Base-by-base conservation (phyloP, 441 rosid genomes). In the Gossypium lobatum region DNA sequence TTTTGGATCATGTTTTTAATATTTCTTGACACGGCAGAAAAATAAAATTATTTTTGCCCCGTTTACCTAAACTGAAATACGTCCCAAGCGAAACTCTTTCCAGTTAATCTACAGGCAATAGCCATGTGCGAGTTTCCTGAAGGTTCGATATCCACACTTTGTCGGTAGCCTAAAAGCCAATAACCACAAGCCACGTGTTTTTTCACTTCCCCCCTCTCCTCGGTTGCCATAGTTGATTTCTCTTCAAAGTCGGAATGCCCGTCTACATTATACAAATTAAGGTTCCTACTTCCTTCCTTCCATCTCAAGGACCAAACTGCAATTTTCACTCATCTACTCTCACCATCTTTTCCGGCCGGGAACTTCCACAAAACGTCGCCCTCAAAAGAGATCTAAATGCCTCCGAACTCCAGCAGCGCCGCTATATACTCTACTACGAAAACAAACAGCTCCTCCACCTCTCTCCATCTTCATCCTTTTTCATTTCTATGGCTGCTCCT, bases 401-500 rank as follows among this genome's bases (percentile, higher is more conserved):
- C 88, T 76, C 85, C 96, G 0, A 50, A 77, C 13, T 79, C 82
- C 11, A 11, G 25, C 13, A 54, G 83, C 17, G 77, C 86, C 23
- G 85, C 50, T 13, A 0, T 20, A 25, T 3, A 87, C 45, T 83
- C 84, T 5, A 70, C 78, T 14, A 82, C 78, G 62, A 42, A 16
- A 70, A 82, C 73, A 83, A 79, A 54, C 83, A 83, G 48, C 84
- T 87, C 89, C 4, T 83, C 79, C 58, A 76, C 45, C 73, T 82
- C 85, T 4, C 78, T 79, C 23, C 78, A 53, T 59, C 75, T 82
- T 57, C 83, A 75, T 5, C 45, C 87, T 6, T 58, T 67, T 70
- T 62, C 83, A 67, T 72, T 83, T 52, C 70, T 86, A 82, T 89
- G 90, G 89, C 87, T 92, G 1, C 75, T 92, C 78, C 28, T 89